Evolutionary conservation across 1,284 basidiomycete species (phyloP).

Genomic region (Ganoderma lucidum): DNA sequence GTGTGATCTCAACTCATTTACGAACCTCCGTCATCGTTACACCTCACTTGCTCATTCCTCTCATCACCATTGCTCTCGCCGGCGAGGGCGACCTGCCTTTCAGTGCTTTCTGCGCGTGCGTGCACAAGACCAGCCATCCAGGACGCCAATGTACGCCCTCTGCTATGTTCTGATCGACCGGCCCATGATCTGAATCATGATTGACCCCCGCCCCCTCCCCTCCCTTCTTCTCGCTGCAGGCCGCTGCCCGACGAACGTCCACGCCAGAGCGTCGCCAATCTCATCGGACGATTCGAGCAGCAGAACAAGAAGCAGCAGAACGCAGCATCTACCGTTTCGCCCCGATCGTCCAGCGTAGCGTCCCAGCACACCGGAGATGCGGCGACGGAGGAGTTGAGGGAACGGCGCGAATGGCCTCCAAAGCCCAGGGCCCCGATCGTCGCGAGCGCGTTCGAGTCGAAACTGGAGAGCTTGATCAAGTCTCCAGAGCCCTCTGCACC

Average conservation of each 20-base stretch:
- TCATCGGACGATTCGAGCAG: constrained; percentile 84
- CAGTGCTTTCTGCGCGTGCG: constrained; percentile 31
- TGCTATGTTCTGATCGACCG: constrained; percentile 23
- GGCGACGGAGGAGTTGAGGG: constrained; percentile 67
- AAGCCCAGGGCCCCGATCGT: constrained; percentile 31
- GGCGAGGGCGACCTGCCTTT: constrained; percentile 36
- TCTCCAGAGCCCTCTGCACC: constrained; percentile 23
- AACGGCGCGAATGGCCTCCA: constrained; percentile 82
- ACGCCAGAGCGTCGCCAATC: constrained; percentile 81
- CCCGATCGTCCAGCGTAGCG: constrained; percentile 67
- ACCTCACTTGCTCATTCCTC: constrained; percentile 25
- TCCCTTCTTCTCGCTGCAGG: constrained; percentile 49
- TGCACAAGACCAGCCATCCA: constrained; percentile 22
- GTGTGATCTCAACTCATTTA: constrained; percentile 31
- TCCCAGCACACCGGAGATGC: constrained; percentile 66
- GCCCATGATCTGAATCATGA: constrained; percentile 31
- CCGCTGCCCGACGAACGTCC: constrained; percentile 85
- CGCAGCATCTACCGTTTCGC: constrained; percentile 42
- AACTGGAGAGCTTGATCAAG: constrained; percentile 14
- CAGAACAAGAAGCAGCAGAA: constrained; percentile 71
- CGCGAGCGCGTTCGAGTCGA: constrained; percentile 22
- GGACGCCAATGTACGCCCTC: constrained; percentile 35
- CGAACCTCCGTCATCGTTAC: constrained; percentile 31
- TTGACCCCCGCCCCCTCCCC: constrained; percentile 20
- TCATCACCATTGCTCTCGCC: constrained; percentile 35